Evolutionary conservation across 306 rosid genomes (phyloP), one percentile per base, ranked within the genome.

Genomic region (Sicyos baderoa): DNA sequence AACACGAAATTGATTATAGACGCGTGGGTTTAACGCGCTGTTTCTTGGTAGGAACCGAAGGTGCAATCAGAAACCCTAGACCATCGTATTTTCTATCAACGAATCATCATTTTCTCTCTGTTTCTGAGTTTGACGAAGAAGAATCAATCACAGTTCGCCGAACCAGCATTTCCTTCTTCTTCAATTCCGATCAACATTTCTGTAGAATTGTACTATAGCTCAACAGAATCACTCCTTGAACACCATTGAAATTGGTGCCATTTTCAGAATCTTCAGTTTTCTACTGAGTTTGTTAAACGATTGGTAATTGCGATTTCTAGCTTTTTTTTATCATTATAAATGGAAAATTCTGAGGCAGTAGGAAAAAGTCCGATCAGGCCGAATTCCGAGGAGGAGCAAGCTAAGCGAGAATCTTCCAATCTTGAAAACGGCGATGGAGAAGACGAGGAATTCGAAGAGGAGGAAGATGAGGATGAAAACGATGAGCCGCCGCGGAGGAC

Each of bases 291-390:
- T 40, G 7, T 66, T 47, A 21, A 7, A 21, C 17, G 25, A 22
- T 45, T 47, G 22, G 32, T 14, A 40, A 12, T 63, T 63, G 5
- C 16, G 16, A 2, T 62, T 5, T 62, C 19, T 45, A 10, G 12
- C n/a, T 45, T 9, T 7, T 11, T 4, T 17, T 18, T 2, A 12
- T 1, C 16, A 2, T 16, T 17, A 5, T 32, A 21, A 68, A 73
- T 90, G 99, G 86, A 79, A 45, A 60, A 58, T 70, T 54, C 78
- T 0, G 86, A 78, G 60, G 81, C 80, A 74, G 77, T 50, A 50
- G 75, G 64, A 22, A 75, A 74, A 65, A 14, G 66, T 60, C 60
- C 84, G 25, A 55, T 68, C 40, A 54, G 70, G 68, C 80, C 65
- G 8, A 84, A 78, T 80, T 82, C 88, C 75, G 83, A 73, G 70